Percentiles rank a stretch among this genome's conserved stretches.
Conservation (phyloP, 345 rosid genomes). For the Zanthoxylum bungeanum region DNA sequence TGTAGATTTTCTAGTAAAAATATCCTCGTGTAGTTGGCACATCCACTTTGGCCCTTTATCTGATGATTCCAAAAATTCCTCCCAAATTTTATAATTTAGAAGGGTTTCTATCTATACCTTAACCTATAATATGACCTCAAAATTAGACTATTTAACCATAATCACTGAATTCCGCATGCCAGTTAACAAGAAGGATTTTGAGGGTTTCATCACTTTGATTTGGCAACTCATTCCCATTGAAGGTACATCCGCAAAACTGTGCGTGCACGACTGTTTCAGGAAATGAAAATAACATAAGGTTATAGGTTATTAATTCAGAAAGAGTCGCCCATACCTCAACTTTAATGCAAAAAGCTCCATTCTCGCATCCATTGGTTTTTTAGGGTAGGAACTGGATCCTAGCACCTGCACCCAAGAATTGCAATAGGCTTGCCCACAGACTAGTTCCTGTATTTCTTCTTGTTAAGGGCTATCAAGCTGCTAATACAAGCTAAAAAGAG, state of each 20-base stretch:
- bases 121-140: background rate
- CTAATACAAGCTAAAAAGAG: background rate
- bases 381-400: background rate
- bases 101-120: background rate
- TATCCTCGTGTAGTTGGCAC: background rate
- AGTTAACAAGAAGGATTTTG: background rate
- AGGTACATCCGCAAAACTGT: background rate
- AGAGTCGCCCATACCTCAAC: background rate
- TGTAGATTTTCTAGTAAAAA: no score
- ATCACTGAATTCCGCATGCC: background rate
- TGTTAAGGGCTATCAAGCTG: no score
- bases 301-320: background rate
- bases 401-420: conserved; percentile 6
- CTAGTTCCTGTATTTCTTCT: background rate
- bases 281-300: background rate
- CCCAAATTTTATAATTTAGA: background rate
- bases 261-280: background rate
- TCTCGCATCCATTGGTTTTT: background rate
- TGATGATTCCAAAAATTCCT: background rate
- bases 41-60: conserved; percentile 4
- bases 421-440: conserved; percentile 1
- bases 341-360: background rate
- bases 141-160: background rate
- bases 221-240: background rate
- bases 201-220: conserved; percentile 10